Evolutionary conservation across 1,284 basidiomycete species (phyloP), one percentile per base, ranked within the genome.

Genomic region (Moesziomyces antarcticus): DNA sequence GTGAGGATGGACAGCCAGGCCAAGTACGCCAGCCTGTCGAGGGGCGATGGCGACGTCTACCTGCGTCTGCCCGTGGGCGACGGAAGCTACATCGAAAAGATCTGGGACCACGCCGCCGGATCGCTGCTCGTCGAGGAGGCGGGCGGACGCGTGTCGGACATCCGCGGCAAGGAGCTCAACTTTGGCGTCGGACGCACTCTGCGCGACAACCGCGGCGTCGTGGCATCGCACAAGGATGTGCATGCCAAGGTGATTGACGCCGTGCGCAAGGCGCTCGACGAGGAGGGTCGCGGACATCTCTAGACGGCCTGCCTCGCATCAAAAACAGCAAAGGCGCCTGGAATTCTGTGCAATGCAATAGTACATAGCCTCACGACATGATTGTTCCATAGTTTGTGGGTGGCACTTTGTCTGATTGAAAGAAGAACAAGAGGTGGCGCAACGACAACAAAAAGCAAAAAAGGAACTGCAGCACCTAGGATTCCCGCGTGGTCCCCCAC

Each of bases 1-100:
- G 87, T 91, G n/a, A 88, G 93, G 27, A 97, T 99, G 94, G 97
- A 99, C 85, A 94, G 92, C 83, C 96, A 98, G 85, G 94, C 94
- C 9, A 99, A 99, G 86, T 99, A 99, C 80, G 91, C 91, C 33
- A 91, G 91, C 78, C 89, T 98, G 18, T 90, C 91, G 2, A 87
- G 95, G 44, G 94, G 94, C 0, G 93, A 97, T 68, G 94, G 94
- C 1, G 91, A 91, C 14, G 90, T 91, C 40, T 99, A 99, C 85
- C 87, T 99, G 54, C 88, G 96, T 25, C 92, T 97, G 86, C 97
- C 97, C 0, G 92, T 91, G 56, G 85, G 87, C 8, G 90, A 91
- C 16, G 88, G 90, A 18, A 89, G 89, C 14, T 96, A 95, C 84
- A 84, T 87, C 67, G 94, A 96, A 84, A 96, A 95, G 85, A 94